A percentile compares a stretch with the other conserved stretches of the same genome.
Evolutionary conservation across 257 asterid genomes (phyloP).

Genomic region (Verbena officinalis): DNA sequence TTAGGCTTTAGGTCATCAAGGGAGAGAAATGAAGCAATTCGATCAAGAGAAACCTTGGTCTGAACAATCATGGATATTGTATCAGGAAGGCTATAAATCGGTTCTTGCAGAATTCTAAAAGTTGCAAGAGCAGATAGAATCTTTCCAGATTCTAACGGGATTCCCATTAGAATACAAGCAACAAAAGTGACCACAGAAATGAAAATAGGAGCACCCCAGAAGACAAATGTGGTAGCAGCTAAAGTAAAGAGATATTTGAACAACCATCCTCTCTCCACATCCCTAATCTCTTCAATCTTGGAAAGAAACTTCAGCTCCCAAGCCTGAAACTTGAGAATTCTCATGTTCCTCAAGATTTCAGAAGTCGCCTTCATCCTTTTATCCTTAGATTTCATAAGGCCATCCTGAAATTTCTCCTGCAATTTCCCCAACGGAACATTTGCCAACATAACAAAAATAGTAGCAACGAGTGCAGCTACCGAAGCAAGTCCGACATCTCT

Average conservation of each 20-base stretch:
- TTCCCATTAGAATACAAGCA: conserved; percentile 71
- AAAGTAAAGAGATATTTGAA: conserved; percentile 55
- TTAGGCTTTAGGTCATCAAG: conserved; percentile 70
- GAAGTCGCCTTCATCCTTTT: conserved; percentile 87
- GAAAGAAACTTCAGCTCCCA: conserved; percentile 90
- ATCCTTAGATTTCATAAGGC: conserved; percentile 81
- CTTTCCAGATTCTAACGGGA: conserved; percentile 90
- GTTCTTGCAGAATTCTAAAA: conserved; percentile 86
- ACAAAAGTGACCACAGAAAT: conserved; percentile 76
- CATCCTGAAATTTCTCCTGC: conserved; percentile 70
- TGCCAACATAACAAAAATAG: conserved; percentile 68
- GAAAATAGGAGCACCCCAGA: conserved; percentile 83
- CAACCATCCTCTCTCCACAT: conserved; percentile 73
- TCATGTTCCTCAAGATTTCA: conserved; percentile 90
- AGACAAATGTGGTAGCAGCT: conserved; percentile 56
- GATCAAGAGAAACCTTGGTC: conserved; percentile 90
- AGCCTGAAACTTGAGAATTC: conserved; percentile 90
- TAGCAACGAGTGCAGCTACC: conserved; percentile 59
- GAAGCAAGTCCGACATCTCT: conserved; percentile 82
- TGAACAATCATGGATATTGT: conserved; percentile 83
- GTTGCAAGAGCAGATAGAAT: conserved; percentile 88
- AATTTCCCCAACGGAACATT: conserved; percentile 71
- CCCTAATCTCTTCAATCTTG: conserved; percentile 59
- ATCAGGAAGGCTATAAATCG: conserved; percentile 80
- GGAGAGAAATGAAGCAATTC: conserved; percentile 80